These are phyloP conservation scores for Cicer yamashitae DNA, from an alignment of 306 rosid genomes.

Conservation along the genomic window DNA sequence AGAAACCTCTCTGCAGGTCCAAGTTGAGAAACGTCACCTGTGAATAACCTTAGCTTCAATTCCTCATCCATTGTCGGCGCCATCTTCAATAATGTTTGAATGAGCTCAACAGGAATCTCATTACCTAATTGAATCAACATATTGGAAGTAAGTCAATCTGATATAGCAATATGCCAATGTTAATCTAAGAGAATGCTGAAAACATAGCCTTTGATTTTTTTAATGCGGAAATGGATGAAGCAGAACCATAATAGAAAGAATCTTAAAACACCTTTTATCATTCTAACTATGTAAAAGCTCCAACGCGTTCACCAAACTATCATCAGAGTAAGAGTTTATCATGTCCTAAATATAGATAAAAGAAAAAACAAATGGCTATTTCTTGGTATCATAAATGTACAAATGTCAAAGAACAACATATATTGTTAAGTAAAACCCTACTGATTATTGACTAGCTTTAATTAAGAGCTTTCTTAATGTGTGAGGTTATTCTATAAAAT, in stretches of 20 bases:
- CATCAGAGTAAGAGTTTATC: neutral
- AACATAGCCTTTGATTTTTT: neutral
- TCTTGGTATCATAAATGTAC: neutral
- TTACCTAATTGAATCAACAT: constrained; percentile 64
- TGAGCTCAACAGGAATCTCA: constrained; percentile 84
- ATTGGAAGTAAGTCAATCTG: constrained; percentile 30
- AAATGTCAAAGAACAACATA: constrained; percentile 26
- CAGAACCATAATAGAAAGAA: constrained; percentile 18
- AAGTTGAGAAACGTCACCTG: constrained; percentile 63
- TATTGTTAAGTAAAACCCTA: neutral
- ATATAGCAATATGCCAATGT: constrained; percentile 1
- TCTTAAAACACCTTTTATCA: neutral
- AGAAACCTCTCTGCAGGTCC: constrained; percentile 97
- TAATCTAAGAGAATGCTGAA: constrained; percentile 19
- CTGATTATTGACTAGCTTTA: neutral
- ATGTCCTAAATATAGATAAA: constrained; percentile 8
- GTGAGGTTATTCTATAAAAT: constrained; percentile 22
- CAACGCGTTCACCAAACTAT: neutral
- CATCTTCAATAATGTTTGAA: constrained; percentile 85
- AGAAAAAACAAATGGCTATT: neutral
- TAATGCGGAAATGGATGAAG: constrained; percentile 17
- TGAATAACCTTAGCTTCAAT: constrained; percentile 73
- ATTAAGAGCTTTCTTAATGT: neutral
- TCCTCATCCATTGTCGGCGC: constrained; percentile 89
- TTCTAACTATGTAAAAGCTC: neutral